Conservation (phyloP, 2,329 filamentous ascomycete species). For the Hymenoscyphus linearis region DNA sequence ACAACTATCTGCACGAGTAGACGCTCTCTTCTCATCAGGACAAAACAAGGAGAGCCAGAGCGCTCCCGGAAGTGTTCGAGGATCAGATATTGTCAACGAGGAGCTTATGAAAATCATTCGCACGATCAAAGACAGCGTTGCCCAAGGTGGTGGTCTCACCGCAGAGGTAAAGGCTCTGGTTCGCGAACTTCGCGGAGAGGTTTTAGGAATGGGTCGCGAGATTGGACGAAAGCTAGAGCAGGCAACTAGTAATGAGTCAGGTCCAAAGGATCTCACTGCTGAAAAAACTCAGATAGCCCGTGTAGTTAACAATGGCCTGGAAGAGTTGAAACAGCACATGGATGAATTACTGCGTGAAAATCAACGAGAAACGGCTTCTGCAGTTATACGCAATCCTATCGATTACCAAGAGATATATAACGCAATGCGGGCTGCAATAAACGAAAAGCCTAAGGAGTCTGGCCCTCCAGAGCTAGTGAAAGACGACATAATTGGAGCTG, state of each 20-base stretch:
- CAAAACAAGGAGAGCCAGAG: slow-evolving; percentile 26
- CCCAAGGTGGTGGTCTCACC: slow-evolving; percentile 81
- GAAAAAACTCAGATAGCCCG: slow-evolving; percentile 66
- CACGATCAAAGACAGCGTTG: slow-evolving; percentile 85
- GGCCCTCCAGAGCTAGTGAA: slow-evolving; percentile 54
- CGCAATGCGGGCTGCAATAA: slow-evolving; percentile 69
- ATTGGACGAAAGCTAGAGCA: slow-evolving; percentile 83
- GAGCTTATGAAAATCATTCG: slow-evolving; percentile 79
- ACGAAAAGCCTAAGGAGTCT: slow-evolving; percentile 48
- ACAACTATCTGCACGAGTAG: slow-evolving; percentile 29
- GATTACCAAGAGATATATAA: slow-evolving; percentile 84
- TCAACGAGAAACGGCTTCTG: slow-evolving; percentile 60
- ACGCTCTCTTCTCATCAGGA: slow-evolving; percentile 23
- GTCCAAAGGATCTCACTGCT: slow-evolving; percentile 41
- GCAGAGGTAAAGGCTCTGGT: slow-evolving; percentile 89
- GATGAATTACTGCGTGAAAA: slow-evolving; percentile 73
- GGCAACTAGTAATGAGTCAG: slow-evolving; percentile 43
- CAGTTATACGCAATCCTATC: slow-evolving; percentile 56
- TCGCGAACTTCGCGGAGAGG: slow-evolving; percentile 83
- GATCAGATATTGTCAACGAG: slow-evolving; percentile 59
- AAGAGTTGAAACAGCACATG: slow-evolving; percentile 80
- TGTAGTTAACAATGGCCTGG: slow-evolving; percentile 75
- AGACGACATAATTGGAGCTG: slow-evolving; percentile 80
- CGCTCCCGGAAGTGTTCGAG: slow-evolving; percentile 32
- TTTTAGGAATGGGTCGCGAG: slow-evolving; percentile 90